Percentiles rank a stretch among this genome's conserved stretches.
phyloP scores from a whole-genome alignment of 2,329 filamentous ascomycete genomes.

The Didymella pomorum region DNA sequence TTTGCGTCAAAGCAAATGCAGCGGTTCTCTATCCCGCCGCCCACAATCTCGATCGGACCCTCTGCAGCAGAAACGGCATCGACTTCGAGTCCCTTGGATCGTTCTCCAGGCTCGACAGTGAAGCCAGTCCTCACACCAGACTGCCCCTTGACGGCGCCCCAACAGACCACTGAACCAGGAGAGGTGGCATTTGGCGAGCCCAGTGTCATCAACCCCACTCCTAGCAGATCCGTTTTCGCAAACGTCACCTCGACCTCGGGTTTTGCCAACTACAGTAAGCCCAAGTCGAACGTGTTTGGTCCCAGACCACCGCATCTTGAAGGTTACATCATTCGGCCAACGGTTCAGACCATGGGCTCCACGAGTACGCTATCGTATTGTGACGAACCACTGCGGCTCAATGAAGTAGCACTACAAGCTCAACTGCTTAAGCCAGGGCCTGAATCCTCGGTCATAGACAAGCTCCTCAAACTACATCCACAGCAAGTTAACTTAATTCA shows the following conservation, averaged over 20 bases:
- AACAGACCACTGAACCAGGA: background rate
- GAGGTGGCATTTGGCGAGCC: slow-evolving; percentile 4
- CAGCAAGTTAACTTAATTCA: slow-evolving; percentile 29
- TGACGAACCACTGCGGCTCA: background rate
- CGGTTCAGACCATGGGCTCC: background rate
- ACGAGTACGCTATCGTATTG: background rate
- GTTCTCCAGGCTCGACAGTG: too few relatives aligned
- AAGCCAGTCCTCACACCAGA: background rate
- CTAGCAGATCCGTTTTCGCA: background rate
- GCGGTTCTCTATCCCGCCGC: background rate
- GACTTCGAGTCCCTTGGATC: background rate
- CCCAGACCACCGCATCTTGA: slow-evolving; percentile 3
- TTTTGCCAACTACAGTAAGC: slow-evolving; percentile 1
- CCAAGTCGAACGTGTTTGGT: background rate
- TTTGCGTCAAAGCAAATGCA: background rate
- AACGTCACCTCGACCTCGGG: too few relatives aligned
- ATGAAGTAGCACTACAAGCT: slow-evolving; percentile 3
- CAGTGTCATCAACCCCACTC: slow-evolving; percentile 4
- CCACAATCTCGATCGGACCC: background rate
- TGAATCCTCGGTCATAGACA: slow-evolving; percentile 29
- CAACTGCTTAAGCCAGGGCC: background rate
- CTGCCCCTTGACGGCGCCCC: background rate
- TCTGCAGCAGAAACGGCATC: too few relatives aligned
- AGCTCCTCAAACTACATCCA: slow-evolving; percentile 23
- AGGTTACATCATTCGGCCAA: slow-evolving; percentile 7